Evolutionary conservation across 176 grass and related monocot species (phyloP), one percentile per base, ranked within the genome.

Genomic region (Eleusine indica): DNA sequence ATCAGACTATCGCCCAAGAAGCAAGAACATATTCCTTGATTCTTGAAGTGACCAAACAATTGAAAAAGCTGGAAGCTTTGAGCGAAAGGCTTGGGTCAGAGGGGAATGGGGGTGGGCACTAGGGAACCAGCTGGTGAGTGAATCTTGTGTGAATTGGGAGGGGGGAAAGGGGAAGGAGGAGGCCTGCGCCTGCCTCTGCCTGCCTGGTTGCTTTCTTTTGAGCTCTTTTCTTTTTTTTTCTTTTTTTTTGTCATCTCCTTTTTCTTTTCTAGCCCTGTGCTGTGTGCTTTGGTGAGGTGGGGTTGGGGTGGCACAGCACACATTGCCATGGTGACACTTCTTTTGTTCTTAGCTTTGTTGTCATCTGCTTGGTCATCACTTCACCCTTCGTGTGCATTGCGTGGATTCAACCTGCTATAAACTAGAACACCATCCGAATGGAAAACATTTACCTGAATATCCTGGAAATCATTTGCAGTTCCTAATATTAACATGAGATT

Each of bases 1-100:
- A 87, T 87, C 88, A 79, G 80, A 83, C 79, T 58, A 81, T 70
- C 67, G 48, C 66, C 37, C 35, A 63, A 65, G 67, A 58, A 78
- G 62, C 79, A 89, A 86, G 82, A 89, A 91, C 88, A 86, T 90
- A 87, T 88, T 87, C 83, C 73, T 83, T 56, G 80, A 82, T 89
- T 86, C 90, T 82, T 83, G 84, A 94, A 84, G 79, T 87, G 90
- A 60, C 66, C 71, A 86, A 81, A 85, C 75, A 87, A 80, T 89
- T 65, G 74, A 54, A 87, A 91, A 86, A 89, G 84, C 52, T 83
- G 86, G 73, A 78, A 67, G 77, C 75, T 87, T 84, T 79, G 74
- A 21, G 69, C 71, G 80, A 84, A 90, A 90, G 89, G 84, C 70
- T 90, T 88, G 68, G 81, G 84, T 91, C 90, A 87, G 84, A 65